phyloP scores from a whole-genome alignment of 1,284 basidiomycete species.

The Amylostereum areolatum region DNA sequence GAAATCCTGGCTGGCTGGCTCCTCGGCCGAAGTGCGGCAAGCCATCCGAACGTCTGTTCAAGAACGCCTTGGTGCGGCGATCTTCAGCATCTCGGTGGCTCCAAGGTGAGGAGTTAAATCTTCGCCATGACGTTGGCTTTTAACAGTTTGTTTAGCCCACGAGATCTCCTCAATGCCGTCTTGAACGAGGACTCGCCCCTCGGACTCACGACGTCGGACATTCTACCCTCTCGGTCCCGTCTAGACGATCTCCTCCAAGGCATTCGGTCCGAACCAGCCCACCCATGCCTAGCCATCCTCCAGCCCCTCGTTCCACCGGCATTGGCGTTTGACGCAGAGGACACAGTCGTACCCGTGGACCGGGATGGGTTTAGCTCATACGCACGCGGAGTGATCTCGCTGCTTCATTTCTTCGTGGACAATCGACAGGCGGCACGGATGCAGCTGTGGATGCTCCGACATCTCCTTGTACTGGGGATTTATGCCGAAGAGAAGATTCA shows the following conservation, averaged over 20 bases:
- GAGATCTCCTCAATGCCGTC: conserved; percentile 33
- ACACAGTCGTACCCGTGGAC: conserved; percentile 27
- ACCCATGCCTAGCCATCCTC: conserved; percentile 56
- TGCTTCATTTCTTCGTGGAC: conserved; percentile 53
- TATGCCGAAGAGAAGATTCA: conserved; percentile 52
- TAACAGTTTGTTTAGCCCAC: conserved; percentile 33
- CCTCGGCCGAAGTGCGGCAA: conserved; percentile 6
- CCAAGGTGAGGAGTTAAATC: conserved; percentile 9
- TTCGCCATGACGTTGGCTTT: too few species aligned
- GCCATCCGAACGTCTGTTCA: conserved; percentile 28
- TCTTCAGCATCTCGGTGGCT: conserved; percentile 7
- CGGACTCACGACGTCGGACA: conserved; percentile 36
- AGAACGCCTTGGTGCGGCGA: conserved; percentile 6
- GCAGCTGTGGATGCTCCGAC: conserved; percentile 59
- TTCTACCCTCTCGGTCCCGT: conserved; percentile 45
- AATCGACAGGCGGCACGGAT: conserved; percentile 58
- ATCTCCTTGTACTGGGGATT: conserved; percentile 53
- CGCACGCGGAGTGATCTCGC: conserved; percentile 55
- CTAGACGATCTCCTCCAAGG: conserved; percentile 43
- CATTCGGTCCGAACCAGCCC: conserved; percentile 42
- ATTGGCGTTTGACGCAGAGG: conserved; percentile 17
- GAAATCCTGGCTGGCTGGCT: conserved; percentile 27
- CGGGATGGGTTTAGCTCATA: conserved; percentile 52
- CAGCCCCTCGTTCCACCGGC: conserved; percentile 54
- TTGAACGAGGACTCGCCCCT: too few species aligned